Conservation (phyloP, 2,329 filamentous ascomycete genomes). For the Fusarium udum region DNA sequence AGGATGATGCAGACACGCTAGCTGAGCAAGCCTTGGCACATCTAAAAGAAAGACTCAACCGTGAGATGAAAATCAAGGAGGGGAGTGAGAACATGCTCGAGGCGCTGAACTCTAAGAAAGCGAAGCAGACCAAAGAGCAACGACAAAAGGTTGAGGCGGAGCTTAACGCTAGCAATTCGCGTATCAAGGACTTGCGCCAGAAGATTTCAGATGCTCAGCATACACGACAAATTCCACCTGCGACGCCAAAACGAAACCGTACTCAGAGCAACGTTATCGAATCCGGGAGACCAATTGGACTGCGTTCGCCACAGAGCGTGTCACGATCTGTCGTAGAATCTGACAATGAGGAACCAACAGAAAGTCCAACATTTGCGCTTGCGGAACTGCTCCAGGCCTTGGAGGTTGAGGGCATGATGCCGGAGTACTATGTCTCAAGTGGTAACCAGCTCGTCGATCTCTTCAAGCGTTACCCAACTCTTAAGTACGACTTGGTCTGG, state of each 20-base stretch:
- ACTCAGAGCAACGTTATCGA: slow-evolving; percentile 58
- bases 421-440: slow-evolving; percentile 94
- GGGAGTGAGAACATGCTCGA: slow-evolving; percentile 98
- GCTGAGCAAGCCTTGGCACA: slow-evolving; percentile 79
- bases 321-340: slow-evolving; percentile 66
- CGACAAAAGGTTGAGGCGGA: slow-evolving; percentile 84
- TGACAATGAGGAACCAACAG: slow-evolving; percentile 73
- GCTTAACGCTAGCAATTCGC: slow-evolving; percentile 84
- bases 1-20: slow-evolving; percentile 64
- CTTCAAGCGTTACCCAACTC: slow-evolving; percentile 90
- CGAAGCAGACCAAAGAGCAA: slow-evolving; percentile 92
- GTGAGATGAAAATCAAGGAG: slow-evolving; percentile 97
- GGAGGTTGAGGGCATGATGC: slow-evolving; percentile 85
- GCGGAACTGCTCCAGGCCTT: slow-evolving; percentile 90
- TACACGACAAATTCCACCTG: slow-evolving; percentile 56
- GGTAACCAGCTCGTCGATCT: slow-evolving; percentile 94
- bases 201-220: slow-evolving; percentile 69
- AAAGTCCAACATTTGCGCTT: slow-evolving; percentile 91
- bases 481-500: slow-evolving; percentile 98
- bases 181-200: slow-evolving; percentile 68
- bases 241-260: slow-evolving; percentile 63
- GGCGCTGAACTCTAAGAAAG: slow-evolving; percentile 91
- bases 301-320: slow-evolving; percentile 67
- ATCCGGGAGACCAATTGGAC: slow-evolving; percentile 55
- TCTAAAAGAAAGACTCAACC: slow-evolving; percentile 86